phyloP scores from a whole-genome alignment of 202 grass and related monocot species.

The Dendrocalamus latiflorus region DNA sequence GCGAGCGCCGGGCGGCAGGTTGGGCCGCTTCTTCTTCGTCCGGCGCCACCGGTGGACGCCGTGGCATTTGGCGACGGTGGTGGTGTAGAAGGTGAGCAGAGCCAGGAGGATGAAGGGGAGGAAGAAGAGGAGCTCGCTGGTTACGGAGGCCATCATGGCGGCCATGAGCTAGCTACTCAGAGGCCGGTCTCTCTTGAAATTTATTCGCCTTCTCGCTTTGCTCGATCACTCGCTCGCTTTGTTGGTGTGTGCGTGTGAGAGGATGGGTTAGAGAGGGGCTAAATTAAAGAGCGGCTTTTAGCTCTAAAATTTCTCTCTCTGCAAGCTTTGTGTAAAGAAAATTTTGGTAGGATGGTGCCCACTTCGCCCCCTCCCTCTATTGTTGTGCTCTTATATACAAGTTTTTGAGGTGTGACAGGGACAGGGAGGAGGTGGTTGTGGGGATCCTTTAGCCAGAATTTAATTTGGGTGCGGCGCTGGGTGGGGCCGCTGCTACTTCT shows the following conservation, averaged over 20 bases:
- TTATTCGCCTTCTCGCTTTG: conserved; percentile 20
- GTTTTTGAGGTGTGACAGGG: conserved; percentile 38
- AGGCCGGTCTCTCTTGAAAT: not conserved
- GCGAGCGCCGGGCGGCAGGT: conserved; percentile 70
- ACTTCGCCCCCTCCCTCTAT: not conserved
- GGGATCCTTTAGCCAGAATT: conserved; percentile 11
- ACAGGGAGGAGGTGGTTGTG: conserved; percentile 26
- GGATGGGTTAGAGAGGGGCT: conserved; percentile 1
- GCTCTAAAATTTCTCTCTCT: conserved; percentile 35
- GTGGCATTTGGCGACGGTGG: conserved; percentile 45
- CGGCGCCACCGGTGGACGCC: not conserved
- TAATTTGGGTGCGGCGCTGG: conserved; percentile 38
- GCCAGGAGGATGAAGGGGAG: conserved; percentile 59
- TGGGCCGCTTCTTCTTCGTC: conserved; percentile 45
- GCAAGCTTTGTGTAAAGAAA: conserved; percentile 32
- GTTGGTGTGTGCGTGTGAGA: conserved; percentile 5
- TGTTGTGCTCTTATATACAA: conserved; percentile 47
- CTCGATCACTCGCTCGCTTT: not conserved
- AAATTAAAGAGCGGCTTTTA: conserved; percentile 37
- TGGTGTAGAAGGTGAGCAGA: conserved; percentile 69
- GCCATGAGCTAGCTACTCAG: conserved; percentile 16
- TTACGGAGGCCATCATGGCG: conserved; percentile 53
- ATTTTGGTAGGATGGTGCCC: conserved; percentile 34
- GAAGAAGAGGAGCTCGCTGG: conserved; percentile 66
- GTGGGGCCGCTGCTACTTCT: not conserved